phyloP scores from a whole-genome alignment of 2,329 filamentous ascomycete genomes.

The Colletotrichum sojae region DNA sequence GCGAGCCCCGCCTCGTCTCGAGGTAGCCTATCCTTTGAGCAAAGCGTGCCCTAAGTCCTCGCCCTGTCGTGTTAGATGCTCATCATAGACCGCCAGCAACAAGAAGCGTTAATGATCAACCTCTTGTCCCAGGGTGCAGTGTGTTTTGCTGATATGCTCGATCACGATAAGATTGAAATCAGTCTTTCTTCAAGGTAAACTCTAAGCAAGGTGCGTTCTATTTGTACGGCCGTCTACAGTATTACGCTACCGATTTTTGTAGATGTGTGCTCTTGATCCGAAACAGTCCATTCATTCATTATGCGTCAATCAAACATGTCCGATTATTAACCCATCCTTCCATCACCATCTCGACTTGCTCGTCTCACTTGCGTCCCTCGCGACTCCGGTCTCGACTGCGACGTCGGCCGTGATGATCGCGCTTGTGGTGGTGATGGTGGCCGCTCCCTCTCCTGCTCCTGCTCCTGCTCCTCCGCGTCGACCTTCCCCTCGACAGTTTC shows the following conservation, averaged over 20 bases:
- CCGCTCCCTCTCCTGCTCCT: constrained; percentile 9
- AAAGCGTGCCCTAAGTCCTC: constrained; percentile 9
- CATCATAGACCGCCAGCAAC: constrained; percentile 39
- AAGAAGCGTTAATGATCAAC: constrained; percentile 37
- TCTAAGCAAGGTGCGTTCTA: too few species aligned
- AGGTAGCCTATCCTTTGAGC: neutral
- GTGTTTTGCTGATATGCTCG: neutral
- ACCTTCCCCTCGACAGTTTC: constrained; percentile 13
- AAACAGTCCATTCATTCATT: neutral
- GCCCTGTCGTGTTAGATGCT: constrained; percentile 38
- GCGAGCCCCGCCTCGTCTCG: neutral
- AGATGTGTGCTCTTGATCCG: too few species aligned
- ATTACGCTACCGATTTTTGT: too few species aligned
- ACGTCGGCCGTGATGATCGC: neutral
- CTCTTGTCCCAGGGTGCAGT: constrained; percentile 18
- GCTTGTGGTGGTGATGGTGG: constrained; percentile 3
- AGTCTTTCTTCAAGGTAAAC: too few species aligned
- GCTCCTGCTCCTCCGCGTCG: constrained; percentile 11
- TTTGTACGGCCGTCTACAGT: too few species aligned
- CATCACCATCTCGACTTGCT: neutral
- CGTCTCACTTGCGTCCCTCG: neutral
- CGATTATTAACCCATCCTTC: too few species aligned
- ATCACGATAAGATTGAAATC: too few species aligned
- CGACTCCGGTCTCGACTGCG: constrained; percentile 2
- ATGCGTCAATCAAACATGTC: neutral